phyloP scores from a whole-genome alignment of 768 basidiomycete species.

The Mycena capillaripes region DNA sequence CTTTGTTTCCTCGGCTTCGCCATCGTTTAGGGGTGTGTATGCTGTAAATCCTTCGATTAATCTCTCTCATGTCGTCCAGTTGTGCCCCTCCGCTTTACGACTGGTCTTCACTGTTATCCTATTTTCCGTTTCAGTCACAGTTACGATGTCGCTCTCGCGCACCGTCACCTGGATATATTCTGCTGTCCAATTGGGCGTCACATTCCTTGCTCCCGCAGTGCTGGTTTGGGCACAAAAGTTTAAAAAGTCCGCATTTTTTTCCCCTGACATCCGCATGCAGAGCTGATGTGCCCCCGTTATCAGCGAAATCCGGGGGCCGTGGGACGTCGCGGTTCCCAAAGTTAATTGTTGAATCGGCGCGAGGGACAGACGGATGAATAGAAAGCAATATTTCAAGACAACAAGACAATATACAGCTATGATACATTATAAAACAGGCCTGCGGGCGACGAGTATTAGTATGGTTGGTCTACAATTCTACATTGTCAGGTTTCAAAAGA shows the following conservation, averaged over 20 bases:
- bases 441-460: slow-evolving; percentile 31
- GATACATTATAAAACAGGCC: slow-evolving; percentile 35
- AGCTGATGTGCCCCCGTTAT: slow-evolving; percentile 27
- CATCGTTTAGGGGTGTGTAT: slow-evolving; percentile 75
- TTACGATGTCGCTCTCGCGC: slow-evolving; percentile 68
- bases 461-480: slow-evolving; percentile 26
- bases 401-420: slow-evolving; percentile 36
- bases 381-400: slow-evolving; percentile 32
- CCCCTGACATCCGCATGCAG: slow-evolving; percentile 31
- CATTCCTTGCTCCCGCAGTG: slow-evolving; percentile 80
- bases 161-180: slow-evolving; percentile 68
- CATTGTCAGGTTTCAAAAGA: slow-evolving; percentile 31
- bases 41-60: slow-evolving; percentile 25
- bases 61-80: slow-evolving; percentile 51
- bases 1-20: slow-evolving; percentile 86
- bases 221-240: slow-evolving; percentile 89
- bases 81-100: slow-evolving; percentile 61
- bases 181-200: slow-evolving; percentile 66
- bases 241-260: slow-evolving; percentile 76
- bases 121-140: slow-evolving; percentile 61
- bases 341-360: slow-evolving; percentile 52
- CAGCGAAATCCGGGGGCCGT: slow-evolving; percentile 91
- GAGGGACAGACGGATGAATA: neutral
- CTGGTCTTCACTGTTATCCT: slow-evolving; percentile 67
- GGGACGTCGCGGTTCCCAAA: slow-evolving; percentile 90